Evolutionary conservation across 2,329 filamentous ascomycete species (phyloP).

Genomic region (Hypoxylon sp.): DNA sequence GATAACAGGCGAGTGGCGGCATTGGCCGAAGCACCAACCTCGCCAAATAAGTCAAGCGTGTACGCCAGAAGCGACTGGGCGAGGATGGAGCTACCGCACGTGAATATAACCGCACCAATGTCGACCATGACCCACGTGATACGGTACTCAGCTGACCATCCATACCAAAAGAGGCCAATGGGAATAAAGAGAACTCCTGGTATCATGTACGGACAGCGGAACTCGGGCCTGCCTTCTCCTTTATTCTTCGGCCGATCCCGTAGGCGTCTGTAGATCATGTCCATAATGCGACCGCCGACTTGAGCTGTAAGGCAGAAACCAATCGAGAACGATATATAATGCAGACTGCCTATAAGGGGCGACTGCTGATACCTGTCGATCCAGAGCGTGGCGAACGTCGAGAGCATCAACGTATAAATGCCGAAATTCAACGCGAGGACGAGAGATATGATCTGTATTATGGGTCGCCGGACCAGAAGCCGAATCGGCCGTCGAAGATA

Average conservation of each 20-base stretch:
- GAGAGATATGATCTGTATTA: constrained; percentile 63
- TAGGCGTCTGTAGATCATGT: constrained; percentile 55
- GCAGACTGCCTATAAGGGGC: constrained; percentile 60
- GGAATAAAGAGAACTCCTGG: constrained; percentile 66
- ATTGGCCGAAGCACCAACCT: constrained; percentile 57
- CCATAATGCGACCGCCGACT: constrained; percentile 56
- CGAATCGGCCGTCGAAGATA: constrained; percentile 61
- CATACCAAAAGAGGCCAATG: constrained; percentile 68
- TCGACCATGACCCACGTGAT: constrained; percentile 72
- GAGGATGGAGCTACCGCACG: constrained; percentile 65
- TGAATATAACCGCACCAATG: constrained; percentile 68
- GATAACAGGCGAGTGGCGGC: constrained; percentile 68
- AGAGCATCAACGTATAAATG: constrained; percentile 66
- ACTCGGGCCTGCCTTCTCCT: constrained; percentile 59
- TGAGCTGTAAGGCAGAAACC: constrained; percentile 59
- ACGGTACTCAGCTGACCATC: constrained; percentile 67
- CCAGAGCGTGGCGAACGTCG: constrained; percentile 66
- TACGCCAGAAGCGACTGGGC: constrained; percentile 70
- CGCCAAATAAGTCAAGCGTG: constrained; percentile 64
- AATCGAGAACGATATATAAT: constrained; percentile 66
- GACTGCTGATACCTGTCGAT: constrained; percentile 63
- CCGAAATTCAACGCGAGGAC: constrained; percentile 65
- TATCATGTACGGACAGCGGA: constrained; percentile 68
- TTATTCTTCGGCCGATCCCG: constrained; percentile 35
- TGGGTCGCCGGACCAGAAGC: constrained; percentile 62